Conservation (phyloP, 495 filamentous ascomycete species). For the Talaromyces nanjingensis region DNA sequence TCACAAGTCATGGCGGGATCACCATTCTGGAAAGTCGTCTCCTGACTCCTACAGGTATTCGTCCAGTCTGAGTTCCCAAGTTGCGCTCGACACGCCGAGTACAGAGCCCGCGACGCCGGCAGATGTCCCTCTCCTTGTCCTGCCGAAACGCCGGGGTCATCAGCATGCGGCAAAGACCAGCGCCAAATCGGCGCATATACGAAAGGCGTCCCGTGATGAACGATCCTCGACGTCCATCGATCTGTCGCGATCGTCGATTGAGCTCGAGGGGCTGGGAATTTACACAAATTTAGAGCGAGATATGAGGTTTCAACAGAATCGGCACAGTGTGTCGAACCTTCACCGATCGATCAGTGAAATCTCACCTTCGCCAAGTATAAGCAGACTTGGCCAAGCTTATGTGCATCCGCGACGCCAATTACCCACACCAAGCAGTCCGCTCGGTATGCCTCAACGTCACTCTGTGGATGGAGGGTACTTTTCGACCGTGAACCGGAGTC, state of each 20-base stretch:
- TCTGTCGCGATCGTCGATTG: conserved; percentile 46
- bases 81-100: conserved; percentile 7
- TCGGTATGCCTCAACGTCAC: conserved; percentile 43
- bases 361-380: conserved; percentile 42
- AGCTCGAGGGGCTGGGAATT: conserved; percentile 51
- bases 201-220: conserved; percentile 46
- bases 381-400: conserved; percentile 44
- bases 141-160: conserved; percentile 5
- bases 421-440: conserved; percentile 50
- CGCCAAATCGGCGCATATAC: conserved; percentile 47
- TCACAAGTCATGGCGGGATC: conserved; percentile 8
- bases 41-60: conserved; percentile 8
- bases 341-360: conserved; percentile 49
- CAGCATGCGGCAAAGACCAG: background rate
- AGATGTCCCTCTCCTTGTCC: conserved; percentile 3
- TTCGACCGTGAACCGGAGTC: conserved; percentile 1
- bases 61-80: conserved; percentile 6
- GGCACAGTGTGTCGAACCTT: conserved; percentile 21
- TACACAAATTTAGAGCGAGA: conserved; percentile 41
- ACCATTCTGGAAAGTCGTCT: conserved; percentile 9
- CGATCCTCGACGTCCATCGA: conserved; percentile 39
- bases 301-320: conserved; percentile 18
- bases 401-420: conserved; percentile 56
- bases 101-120: conserved; percentile 7
- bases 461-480: conserved; percentile 41